Evolutionary conservation across 2,329 filamentous ascomycete species (phyloP), one percentile per base, ranked within the genome.

Genomic region (Sclerotinia subarctica): DNA sequence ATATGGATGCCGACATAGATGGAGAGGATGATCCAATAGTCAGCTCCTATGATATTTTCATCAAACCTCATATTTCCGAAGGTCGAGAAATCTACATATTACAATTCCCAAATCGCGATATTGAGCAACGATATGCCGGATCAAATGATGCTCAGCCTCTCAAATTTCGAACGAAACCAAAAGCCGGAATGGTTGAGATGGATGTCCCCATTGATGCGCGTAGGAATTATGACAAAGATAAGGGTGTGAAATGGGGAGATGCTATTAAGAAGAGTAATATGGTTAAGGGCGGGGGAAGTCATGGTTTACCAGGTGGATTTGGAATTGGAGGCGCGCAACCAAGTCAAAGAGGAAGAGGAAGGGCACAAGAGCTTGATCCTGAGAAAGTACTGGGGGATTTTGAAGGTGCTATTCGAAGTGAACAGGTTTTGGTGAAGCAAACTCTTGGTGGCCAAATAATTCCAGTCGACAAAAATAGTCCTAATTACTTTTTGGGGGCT

Each of bases 401-500:
- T 82, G 82, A 84, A 62, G 88, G 89, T 72, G 89, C 90, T 6
- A 84, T 90, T 64, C 83, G 87, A 66, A 86, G 88, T 74, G 90
- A 90, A 66, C 88, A 89, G 72, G 89, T 96, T 5, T 80, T 97
- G 76, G 84, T 88, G 62, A 90, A 88, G 69, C 93, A 96, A 81
- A 96, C 93, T 0, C 83, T 97, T 29, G 94, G 93, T 57, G 95
- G 95, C 0, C 89, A 94, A 78, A 89, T 89, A 17, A 85, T 87
- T 52, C 82, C 88, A 3, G 87, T 89, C 71, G 86, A 90, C 71
- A 90, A 90, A 29, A 90, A 72, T 6, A 74, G 72, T 46, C 76
- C 77, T 46, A 71, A 92, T 72, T 96, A 96, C 81, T 96, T 97
- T 88, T 85, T 97, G 62, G 95, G 93, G 38, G 90, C 93, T n/a